Evolutionary conservation across 129 eudicot species (phyloP).

Genomic region (Helianthus tuberosus): DNA sequence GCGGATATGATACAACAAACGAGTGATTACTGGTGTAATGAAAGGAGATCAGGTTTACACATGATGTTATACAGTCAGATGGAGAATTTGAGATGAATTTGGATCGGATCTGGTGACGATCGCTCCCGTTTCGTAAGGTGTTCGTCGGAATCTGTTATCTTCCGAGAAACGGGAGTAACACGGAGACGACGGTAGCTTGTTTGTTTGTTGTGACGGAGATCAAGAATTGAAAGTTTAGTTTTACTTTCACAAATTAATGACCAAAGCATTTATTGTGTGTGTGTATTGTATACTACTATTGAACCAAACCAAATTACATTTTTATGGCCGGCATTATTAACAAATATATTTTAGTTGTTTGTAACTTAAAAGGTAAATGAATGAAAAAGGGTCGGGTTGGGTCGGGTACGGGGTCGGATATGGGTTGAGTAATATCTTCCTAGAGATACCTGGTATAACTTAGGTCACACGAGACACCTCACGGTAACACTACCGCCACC

Average conservation of each 20-base stretch:
- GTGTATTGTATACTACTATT: not conserved
- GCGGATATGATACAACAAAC: slow-evolving; percentile 28
- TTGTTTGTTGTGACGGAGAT: slow-evolving; percentile 19
- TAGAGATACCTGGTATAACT: too few species aligned
- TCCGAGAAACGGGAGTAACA: slow-evolving; percentile 34
- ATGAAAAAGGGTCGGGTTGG: too few species aligned
- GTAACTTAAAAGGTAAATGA: too few species aligned
- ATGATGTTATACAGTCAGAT: not conserved
- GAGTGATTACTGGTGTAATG: slow-evolving; percentile 3
- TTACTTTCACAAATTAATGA: not conserved
- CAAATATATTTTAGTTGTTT: too few species aligned
- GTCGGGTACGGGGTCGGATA: too few species aligned
- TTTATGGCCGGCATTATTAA: not conserved
- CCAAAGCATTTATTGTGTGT: not conserved
- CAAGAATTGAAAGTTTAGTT: not conserved
- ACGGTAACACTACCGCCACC: too few species aligned
- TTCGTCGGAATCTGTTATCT: slow-evolving; percentile 28
- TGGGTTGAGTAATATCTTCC: too few species aligned
- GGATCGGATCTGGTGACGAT: slow-evolving; percentile 4
- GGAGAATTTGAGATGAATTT: slow-evolving; percentile 4
- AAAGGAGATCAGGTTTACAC: slow-evolving; percentile 17
- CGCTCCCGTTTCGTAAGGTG: slow-evolving; percentile 29
- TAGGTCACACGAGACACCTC: too few species aligned
- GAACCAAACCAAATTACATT: not conserved
- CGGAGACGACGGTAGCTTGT: slow-evolving; percentile 10